Evolutionary conservation across 2,329 filamentous ascomycete species (phyloP).

Genomic region (Colletotrichum shisoi): DNA sequence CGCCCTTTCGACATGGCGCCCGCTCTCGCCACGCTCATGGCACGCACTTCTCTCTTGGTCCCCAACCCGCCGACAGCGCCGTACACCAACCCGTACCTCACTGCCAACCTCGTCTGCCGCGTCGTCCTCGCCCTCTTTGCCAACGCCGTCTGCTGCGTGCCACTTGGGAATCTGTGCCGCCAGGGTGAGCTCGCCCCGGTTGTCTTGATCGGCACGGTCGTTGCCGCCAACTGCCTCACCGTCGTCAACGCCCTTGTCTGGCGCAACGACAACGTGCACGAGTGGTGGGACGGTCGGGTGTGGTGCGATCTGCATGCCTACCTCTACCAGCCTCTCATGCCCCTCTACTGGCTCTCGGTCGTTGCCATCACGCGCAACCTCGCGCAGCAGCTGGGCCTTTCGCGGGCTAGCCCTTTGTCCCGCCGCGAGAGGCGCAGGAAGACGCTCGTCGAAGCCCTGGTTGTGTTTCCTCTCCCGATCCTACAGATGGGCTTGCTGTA

Average conservation of each 20-base stretch:
- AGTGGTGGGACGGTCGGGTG: conserved; percentile 62
- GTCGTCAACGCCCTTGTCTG: conserved; percentile 62
- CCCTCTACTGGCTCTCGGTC: conserved; percentile 59
- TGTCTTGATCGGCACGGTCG: conserved; percentile 57
- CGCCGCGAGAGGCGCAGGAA: conserved; percentile 53
- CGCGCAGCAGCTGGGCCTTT: conserved; percentile 58
- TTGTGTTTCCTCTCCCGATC: conserved; percentile 64
- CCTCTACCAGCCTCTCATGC: conserved; percentile 54
- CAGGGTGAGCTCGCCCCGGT: conserved; percentile 64
- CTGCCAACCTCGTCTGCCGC: conserved; percentile 59
- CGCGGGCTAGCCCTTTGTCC: conserved; percentile 53
- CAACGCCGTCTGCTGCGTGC: conserved; percentile 59
- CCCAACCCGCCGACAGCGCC: conserved; percentile 31
- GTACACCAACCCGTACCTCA: conserved; percentile 44
- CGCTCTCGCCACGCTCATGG: neutral
- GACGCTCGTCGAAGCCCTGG: conserved; percentile 58
- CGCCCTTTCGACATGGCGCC: conserved; percentile 9
- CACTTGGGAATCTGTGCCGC: conserved; percentile 59
- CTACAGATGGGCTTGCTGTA: conserved; percentile 59
- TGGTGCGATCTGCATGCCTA: conserved; percentile 64
- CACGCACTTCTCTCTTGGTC: conserved; percentile 7
- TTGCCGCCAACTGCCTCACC: conserved; percentile 58
- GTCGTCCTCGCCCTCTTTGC: conserved; percentile 57
- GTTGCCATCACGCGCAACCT: conserved; percentile 65
- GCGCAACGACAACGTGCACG: conserved; percentile 58